phyloP scores from a whole-genome alignment of 176 grass and related monocot species.

The Oropetium thomaeum region DNA sequence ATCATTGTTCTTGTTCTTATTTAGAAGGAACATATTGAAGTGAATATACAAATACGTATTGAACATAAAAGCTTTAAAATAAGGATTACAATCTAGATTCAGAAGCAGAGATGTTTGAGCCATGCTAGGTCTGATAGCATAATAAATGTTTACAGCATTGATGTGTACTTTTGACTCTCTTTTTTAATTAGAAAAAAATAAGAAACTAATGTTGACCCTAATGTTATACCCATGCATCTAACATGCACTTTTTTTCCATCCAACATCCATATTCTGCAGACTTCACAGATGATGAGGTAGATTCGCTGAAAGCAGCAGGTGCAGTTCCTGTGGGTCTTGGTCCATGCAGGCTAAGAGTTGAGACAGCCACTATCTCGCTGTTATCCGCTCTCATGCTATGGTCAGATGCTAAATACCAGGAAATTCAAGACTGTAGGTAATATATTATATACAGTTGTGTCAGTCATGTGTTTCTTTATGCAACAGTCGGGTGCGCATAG shows the following conservation, averaged over 20 bases:
- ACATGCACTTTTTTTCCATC: background rate
- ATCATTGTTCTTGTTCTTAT: background rate
- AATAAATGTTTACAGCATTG: background rate
- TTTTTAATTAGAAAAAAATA: too few species aligned
- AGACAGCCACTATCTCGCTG: conserved; percentile 79
- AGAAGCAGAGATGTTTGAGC: background rate
- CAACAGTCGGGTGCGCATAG: too few species aligned
- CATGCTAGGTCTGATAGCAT: background rate
- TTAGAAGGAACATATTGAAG: background rate
- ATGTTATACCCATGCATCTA: background rate
- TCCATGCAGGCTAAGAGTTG: conserved; percentile 73
- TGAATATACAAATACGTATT: background rate
- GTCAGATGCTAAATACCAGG: conserved; percentile 55
- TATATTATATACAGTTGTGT: background rate
- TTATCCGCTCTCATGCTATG: conserved; percentile 82
- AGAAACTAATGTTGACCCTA: background rate
- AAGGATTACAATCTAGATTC: background rate
- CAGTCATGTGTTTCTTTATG: conserved; percentile 7
- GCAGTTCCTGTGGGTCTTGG: conserved; percentile 64
- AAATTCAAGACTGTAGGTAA: conserved; percentile 15
- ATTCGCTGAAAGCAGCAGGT: conserved; percentile 60
- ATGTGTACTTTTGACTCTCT: background rate
- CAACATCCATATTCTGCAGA: conserved; percentile 49
- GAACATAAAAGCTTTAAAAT: background rate
- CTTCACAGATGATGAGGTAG: conserved; percentile 78